Conservation (phyloP, 208 protist genomes). For the Spongospora subterranea region DNA sequence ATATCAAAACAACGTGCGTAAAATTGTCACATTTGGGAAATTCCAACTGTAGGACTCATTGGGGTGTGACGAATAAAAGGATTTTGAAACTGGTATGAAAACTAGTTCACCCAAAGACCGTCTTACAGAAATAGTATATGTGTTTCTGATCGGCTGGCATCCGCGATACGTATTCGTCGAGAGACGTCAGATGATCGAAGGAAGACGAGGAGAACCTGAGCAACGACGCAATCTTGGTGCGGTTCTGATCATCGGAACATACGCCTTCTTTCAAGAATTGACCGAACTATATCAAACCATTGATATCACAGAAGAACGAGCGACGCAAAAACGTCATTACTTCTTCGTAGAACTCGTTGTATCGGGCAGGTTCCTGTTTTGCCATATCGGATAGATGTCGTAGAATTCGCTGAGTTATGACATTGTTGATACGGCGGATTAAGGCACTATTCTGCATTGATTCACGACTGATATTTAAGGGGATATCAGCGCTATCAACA, state of each 20-base stretch:
- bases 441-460: constrained; percentile 80
- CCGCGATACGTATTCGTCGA: constrained; percentile 93
- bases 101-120: too few relatives aligned
- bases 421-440: constrained; percentile 56
- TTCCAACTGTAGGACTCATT: too few relatives aligned
- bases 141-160: constrained; percentile 67
- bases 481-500: constrained; percentile 87
- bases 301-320: too few relatives aligned
- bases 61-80: too few relatives aligned
- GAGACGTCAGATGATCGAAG: constrained; percentile 74
- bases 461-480: constrained; percentile 96
- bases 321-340: constrained; percentile 75
- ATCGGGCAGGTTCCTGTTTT: constrained; percentile 86
- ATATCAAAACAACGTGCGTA: too few relatives aligned
- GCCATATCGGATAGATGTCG: constrained; percentile 82
- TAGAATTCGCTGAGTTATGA: constrained; percentile 62
- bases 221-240: constrained; percentile 84
- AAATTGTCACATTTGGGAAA: too few relatives aligned
- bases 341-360: constrained; percentile 88
- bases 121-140: constrained; percentile 35
- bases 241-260: constrained; percentile 89
- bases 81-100: too few relatives aligned
- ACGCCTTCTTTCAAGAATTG: constrained; percentile 94
- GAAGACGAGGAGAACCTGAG: constrained; percentile 87
- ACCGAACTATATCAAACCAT: background rate